Evolutionary conservation across 768 basidiomycete genomes (phyloP).

Genomic region (Pleurotus djamor): DNA sequence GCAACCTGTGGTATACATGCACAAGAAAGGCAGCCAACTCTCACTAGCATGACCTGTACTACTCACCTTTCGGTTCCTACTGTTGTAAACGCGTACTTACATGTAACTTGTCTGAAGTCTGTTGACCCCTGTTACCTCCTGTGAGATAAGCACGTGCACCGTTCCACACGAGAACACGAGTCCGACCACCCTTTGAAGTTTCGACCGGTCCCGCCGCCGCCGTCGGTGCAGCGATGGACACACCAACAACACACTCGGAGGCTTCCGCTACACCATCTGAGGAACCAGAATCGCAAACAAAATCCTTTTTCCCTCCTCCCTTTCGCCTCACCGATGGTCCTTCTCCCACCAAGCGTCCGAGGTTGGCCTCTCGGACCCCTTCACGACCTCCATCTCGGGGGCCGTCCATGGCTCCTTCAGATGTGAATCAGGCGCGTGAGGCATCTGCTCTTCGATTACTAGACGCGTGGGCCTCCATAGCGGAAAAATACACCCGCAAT

Average conservation of each 20-base stretch:
- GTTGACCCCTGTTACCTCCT: background rate
- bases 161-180: background rate
- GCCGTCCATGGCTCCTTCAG: conserved; percentile 1
- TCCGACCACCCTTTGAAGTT: too few relatives aligned
- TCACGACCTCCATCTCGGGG: conserved; percentile 1
- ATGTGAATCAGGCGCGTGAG: conserved; percentile 2
- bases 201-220: too few relatives aligned
- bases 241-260: background rate
- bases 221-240: background rate
- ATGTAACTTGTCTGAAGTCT: too few relatives aligned
- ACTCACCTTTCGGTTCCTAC: background rate
- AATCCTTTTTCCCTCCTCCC: background rate
- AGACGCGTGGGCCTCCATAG: conserved; percentile 66
- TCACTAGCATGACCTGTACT: background rate
- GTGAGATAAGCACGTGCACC: background rate
- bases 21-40: background rate
- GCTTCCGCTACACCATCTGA: background rate
- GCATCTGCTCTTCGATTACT: conserved; percentile 56
- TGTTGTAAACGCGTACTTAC: background rate
- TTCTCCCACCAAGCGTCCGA: background rate
- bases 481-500: conserved; percentile 60
- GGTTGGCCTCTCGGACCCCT: background rate
- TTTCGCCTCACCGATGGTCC: background rate
- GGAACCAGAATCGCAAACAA: background rate
- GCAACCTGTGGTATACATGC: background rate